Evolutionary conservation across 345 rosid genomes (phyloP).

Genomic region (Acer negundo): DNA sequence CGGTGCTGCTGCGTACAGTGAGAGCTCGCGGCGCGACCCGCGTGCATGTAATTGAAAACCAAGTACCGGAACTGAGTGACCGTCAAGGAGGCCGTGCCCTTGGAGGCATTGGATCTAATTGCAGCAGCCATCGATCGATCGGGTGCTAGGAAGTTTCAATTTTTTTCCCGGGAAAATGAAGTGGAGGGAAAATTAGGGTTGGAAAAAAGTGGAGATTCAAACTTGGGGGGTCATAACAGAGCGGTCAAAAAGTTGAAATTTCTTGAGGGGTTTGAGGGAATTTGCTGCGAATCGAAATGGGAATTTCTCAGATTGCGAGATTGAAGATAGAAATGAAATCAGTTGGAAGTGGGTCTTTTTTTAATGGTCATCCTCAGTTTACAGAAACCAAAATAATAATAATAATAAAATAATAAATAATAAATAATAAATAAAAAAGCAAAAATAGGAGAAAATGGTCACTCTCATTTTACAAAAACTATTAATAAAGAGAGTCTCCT

Average conservation of each 20-base stretch:
- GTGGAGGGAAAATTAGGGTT: conserved; percentile 11
- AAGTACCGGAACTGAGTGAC: conserved; percentile 69
- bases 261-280: conserved; percentile 3
- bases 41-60: conserved; percentile 50
- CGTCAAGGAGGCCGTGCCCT: conserved; percentile 58
- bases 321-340: neutral
- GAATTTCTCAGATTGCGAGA: conserved; percentile 11
- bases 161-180: conserved; percentile 4
- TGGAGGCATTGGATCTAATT: conserved; percentile 63
- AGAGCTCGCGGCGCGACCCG: conserved; percentile 45
- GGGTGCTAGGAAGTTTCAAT: conserved; percentile 13
- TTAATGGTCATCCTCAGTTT: neutral
- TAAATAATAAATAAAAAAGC: neutral
- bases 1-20: conserved; percentile 33
- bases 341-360: neutral
- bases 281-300: conserved; percentile 18
- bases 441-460: too few species aligned
- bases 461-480: too few species aligned
- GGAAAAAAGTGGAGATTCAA: neutral
- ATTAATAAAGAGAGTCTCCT: too few species aligned
- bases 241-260: conserved; percentile 11
- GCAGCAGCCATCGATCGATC: conserved; percentile 66
- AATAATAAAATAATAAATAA: too few species aligned
- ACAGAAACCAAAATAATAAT: too few species aligned
- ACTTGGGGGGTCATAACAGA: conserved; percentile 1